Conservation (phyloP, 2,329 filamentous ascomycete genomes). For the Venturia carpophila region DNA sequence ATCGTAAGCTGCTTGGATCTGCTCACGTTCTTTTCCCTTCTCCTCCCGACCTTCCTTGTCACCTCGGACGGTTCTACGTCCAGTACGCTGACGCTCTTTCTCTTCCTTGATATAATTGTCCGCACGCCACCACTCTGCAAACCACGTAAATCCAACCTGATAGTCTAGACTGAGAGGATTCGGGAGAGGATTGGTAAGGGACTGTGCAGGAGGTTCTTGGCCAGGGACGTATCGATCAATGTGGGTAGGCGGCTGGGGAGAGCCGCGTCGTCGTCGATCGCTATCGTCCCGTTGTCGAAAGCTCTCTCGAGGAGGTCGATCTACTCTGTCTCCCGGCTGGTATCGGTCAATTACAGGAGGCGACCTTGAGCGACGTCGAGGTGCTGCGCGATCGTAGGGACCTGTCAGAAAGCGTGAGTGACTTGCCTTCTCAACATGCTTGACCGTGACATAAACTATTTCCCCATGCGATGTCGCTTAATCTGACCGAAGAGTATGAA, state of each 20-base stretch:
- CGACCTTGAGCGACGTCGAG: slow-evolving; percentile 57
- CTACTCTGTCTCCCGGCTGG: slow-evolving; percentile 47
- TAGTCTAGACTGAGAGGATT: slow-evolving; percentile 68
- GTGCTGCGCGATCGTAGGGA: slow-evolving; percentile 25
- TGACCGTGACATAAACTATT: slow-evolving; percentile 4
- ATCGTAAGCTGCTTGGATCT: slow-evolving; percentile 64
- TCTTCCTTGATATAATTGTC: slow-evolving; percentile 79
- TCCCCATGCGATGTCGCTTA: background rate
- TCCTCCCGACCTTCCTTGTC: slow-evolving; percentile 63
- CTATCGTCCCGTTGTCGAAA: slow-evolving; percentile 54
- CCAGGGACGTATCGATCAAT: slow-evolving; percentile 83
- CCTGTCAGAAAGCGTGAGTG: slow-evolving; percentile 18
- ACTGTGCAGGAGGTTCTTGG: slow-evolving; percentile 49
- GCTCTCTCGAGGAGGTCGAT: slow-evolving; percentile 57
- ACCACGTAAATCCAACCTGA: slow-evolving; percentile 79
- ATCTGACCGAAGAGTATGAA: slow-evolving; percentile 13
- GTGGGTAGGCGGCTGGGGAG: slow-evolving; percentile 54
- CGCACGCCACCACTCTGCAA: slow-evolving; percentile 77
- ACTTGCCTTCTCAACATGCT: background rate
- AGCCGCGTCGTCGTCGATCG: slow-evolving; percentile 46
- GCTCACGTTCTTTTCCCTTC: slow-evolving; percentile 68
- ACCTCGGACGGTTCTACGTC: slow-evolving; percentile 57
- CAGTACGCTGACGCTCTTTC: slow-evolving; percentile 62
- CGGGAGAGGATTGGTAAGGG: slow-evolving; percentile 57
- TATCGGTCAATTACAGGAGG: slow-evolving; percentile 67